Base-by-base conservation (phyloP, 2,329 filamentous ascomycete species). In the Diplodia mutila region DNA sequence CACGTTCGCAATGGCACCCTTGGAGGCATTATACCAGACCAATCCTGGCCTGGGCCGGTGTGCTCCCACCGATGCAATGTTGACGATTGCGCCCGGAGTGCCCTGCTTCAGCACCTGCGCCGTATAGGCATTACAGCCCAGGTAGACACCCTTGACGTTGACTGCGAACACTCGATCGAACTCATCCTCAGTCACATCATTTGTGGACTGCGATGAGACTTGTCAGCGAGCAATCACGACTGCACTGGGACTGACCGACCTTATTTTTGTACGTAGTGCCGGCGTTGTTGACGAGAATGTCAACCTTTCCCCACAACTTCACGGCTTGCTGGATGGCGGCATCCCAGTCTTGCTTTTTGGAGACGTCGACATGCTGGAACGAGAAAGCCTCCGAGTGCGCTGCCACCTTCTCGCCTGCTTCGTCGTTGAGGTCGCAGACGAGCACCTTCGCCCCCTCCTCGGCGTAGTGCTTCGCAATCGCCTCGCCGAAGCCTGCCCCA, bases 1-100 rank as follows among this genome's bases (percentile, higher is more conserved):
- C 48, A 86, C 87, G 63, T 85, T 89, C 70, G 85, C 84, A 12
- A 90, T 85, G 0, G 89, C 89, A 0, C 86, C 88, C 75, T 91
- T 91, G 49, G 85, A 87, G 0, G 89, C 87, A 73, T 90, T 91
- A 73, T 91, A 91, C 89, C 89, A 91, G 1, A 89, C 88, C 59
- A 91, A 73, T 0, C 88, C 85, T 0, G 87, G 86, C 27, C 89
- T 81, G 0, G 89, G 89, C 25, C 90, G 79, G 7, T 84, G 82
- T 3, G 85, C 88, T 0, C 88, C 89, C 0, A 89, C 90, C 1
- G 87, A 89, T 0, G 89, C 87, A 61, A 91, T 85, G 69, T 89
- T 89, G 66, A 91, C 85, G 65, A 91, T 89, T 32, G 80, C 84
- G 0, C 87, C 89, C 0, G 86, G 85, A 5, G 85, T 82, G 1